Base-by-base conservation (phyloP, 75 land plant genomes). In the Larix kaempferi region DNA sequence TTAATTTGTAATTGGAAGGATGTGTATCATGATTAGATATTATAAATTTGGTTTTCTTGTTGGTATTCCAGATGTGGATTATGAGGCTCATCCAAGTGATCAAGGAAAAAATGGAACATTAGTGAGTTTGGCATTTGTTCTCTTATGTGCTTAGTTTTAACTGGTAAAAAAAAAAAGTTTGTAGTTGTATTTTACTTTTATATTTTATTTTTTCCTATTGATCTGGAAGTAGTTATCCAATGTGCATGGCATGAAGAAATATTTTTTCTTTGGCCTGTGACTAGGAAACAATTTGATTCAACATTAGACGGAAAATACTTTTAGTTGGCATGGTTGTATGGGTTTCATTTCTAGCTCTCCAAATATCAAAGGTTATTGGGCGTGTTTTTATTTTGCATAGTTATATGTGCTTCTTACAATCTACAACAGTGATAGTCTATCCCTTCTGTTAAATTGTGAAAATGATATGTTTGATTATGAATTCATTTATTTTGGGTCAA, bases 281-380 rank as follows among this genome's bases (percentile, higher is more conserved):
- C 5, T 71, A 93, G 95, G 84, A 87, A 76, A 73, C 84, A 39
- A 37, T 93, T 39, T 52, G 87, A 22, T 77, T 55, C 65, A 93
- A 89, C 37, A 65, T 91, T 13, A 79, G 80, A 17, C 86, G 88
- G 86, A 88, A 82, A 59, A 83, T 75, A 22, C 21, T 92, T 12
- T 41, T 78, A 49, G 79, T 88, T 21, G 76, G 91, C 21, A 13
- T 86, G 5, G 5, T 72, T 27, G 89, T 86, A 7, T 94, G 96
- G 96, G 71, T 64, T 23, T 19, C 71, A 16, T 91, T 91, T 61
- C 74, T 88, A 23, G 63, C 84, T 0, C 75, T 94, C 19, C 94
- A 94, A 76, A 54, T 88, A 13, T 8, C 88, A 66, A 93, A 93
- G 94, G 92, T 79, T 71, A 4, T 11, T 16, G 11, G 3, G 2